Base-by-base conservation (phyloP, 2,329 filamentous ascomycete species). In the Coniella lustricola region DNA sequence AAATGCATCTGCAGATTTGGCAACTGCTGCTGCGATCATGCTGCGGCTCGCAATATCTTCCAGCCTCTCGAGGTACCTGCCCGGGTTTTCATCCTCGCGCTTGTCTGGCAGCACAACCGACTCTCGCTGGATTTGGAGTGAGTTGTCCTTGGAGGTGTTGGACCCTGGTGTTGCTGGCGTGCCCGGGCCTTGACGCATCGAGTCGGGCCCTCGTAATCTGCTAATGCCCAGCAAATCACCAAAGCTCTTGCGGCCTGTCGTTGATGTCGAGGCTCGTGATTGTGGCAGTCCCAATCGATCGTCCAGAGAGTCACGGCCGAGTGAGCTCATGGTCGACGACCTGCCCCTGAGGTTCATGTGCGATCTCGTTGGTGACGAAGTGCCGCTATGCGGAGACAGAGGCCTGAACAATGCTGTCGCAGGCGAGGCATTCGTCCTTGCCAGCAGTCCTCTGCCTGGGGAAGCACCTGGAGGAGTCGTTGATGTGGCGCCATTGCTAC, bases 311-410 rank as follows among this genome's bases (percentile, higher is more conserved):
- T 79, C 76, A 54, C 85, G 82, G 16, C 84, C 81, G 37, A 91
- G 67, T 1, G 91, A 97, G 59, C 87, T 90, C 70, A 95, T 77
- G 0, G 93, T 97, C 4, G 90, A 95, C 16, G 93, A 95, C 55
- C 93, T 80, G 45, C 84, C 86, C 56, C 90, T 77, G 44, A 83
- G 68, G 18, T 77, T 75, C 20, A 80, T 68, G 44, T 75, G 74
- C 46, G 71, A 69, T 49, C 83, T 79, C 2, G 78, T 80, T 13
- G 81, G 81, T 5, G 79, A 84, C 0, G 91, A 95, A 46, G 80
- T 82, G 17, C 80, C 81, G 2, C 74, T 77, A 48, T 76, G 71
- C 35, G 70, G 65, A 16, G 72, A 75, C 29, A 59, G 65, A 2
- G 71, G 71, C 18, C 70, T 65, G 46, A 79, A 75, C n/a, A 79